Evolutionary conservation across 2,329 filamentous ascomycete genomes (phyloP).

Genomic region (Clathrospora elynae): DNA sequence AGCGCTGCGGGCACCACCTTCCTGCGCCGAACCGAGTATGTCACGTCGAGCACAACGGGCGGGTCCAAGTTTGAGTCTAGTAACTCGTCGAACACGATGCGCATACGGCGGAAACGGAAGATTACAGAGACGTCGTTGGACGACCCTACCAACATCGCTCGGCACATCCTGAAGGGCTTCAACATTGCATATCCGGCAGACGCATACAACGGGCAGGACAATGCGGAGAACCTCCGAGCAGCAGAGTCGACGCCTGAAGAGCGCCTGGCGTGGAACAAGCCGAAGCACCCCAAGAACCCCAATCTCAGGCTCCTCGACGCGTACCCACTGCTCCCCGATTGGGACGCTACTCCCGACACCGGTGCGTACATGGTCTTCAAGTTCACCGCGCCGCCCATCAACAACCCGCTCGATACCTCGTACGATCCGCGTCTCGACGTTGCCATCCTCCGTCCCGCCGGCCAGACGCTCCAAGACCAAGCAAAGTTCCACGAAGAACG

Average conservation of each 20-base stretch:
- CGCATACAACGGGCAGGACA: conserved; percentile 71
- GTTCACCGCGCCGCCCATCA: conserved; percentile 64
- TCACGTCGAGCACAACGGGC: conserved; percentile 61
- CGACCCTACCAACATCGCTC: conserved; percentile 65
- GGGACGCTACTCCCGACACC: conserved; percentile 63
- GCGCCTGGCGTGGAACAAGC: conserved; percentile 63
- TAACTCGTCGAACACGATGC: conserved; percentile 54
- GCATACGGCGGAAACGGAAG: conserved; percentile 46
- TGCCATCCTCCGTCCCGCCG: conserved; percentile 60
- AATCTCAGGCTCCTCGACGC: conserved; percentile 63
- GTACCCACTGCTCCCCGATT: conserved; percentile 66
- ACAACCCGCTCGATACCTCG: conserved; percentile 50
- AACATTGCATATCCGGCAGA: conserved; percentile 67
- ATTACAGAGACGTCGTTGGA: conserved; percentile 53
- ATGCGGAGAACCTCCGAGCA: conserved; percentile 57
- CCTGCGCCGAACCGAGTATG: conserved; percentile 94
- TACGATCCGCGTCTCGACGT: conserved; percentile 66
- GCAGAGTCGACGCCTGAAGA: conserved; percentile 61
- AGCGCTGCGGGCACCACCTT: conserved; percentile 84
- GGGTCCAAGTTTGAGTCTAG: conserved; percentile 57
- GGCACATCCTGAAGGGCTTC: conserved; percentile 67
- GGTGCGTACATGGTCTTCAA: conserved; percentile 66
- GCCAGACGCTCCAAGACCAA: conserved; percentile 58
- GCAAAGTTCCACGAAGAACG: conserved; percentile 56
- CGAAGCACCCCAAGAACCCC: conserved; percentile 63